Conservation (phyloP, 164 flowering plant species). For the Umbilicus rupestris region DNA sequence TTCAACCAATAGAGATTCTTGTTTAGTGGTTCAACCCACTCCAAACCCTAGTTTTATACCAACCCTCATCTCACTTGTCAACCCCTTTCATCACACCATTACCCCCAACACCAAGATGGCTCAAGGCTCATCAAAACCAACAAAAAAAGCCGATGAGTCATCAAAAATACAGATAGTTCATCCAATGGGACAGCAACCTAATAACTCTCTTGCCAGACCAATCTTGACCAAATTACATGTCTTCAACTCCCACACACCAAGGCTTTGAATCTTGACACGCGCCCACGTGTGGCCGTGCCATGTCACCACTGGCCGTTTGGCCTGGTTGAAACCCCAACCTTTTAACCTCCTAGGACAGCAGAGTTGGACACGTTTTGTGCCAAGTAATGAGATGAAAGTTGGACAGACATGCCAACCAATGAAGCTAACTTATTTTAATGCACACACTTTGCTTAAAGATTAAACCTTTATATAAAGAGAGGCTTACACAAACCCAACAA, state of each 20-base stretch:
- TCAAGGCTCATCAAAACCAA: not conserved
- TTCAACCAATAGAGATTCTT: not conserved
- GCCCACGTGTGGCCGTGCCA: constrained; percentile 10
- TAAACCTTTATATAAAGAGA: not conserved
- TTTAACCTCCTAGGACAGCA: constrained; percentile 13
- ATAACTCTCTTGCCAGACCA: constrained; percentile 5
- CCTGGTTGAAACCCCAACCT: constrained; percentile 10
- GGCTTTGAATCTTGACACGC: not conserved
- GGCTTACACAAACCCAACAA: not conserved
- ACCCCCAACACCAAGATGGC: too few species aligned
- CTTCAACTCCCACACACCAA: not conserved
- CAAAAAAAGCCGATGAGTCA: constrained; percentile 4
- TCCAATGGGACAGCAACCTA: constrained; percentile 13
- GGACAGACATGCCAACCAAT: not conserved
- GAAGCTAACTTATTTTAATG: not conserved
- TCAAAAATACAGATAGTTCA: constrained; percentile 3
- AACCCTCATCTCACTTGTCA: not conserved
- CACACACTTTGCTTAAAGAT: constrained; percentile 1
- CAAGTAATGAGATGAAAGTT: constrained; percentile 1
- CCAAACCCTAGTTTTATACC: not conserved
- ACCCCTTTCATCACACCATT: not conserved
- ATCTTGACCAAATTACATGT: constrained; percentile 6
- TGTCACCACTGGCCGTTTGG: constrained; percentile 4
- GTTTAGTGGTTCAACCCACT: constrained; percentile 7
- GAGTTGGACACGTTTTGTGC: constrained; percentile 20